Percentiles rank a stretch among this genome's conserved stretches.
Evolutionary conservation across 2,329 filamentous ascomycete genomes (phyloP).

Genomic region (Lecanosticta acicola): DNA sequence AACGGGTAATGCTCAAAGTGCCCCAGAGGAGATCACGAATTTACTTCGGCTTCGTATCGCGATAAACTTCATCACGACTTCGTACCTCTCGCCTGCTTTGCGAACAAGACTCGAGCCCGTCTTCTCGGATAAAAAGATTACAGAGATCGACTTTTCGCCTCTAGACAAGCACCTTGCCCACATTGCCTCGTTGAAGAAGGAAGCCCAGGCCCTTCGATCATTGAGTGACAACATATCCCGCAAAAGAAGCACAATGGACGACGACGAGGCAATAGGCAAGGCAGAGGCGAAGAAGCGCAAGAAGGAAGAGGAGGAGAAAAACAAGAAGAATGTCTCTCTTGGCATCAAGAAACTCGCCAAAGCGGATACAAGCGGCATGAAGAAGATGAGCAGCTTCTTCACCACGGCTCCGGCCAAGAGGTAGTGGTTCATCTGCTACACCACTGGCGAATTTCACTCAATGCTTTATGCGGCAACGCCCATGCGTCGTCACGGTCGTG

Average conservation of each 20-base stretch:
- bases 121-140: constrained; percentile 33
- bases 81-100: constrained; percentile 52
- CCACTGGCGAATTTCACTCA: no score
- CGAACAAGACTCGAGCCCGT: constrained; percentile 39
- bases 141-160: constrained; percentile 58
- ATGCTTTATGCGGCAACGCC: no score
- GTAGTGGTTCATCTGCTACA: no score
- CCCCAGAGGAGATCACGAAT: constrained; percentile 40
- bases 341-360: constrained; percentile 79
- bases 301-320: constrained; percentile 83
- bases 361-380: constrained; percentile 88
- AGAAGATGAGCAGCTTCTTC: constrained; percentile 94
- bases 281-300: constrained; percentile 75
- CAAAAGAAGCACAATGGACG: constrained; percentile 53
- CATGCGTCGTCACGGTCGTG: no score
- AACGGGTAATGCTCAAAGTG: constrained; percentile 2
- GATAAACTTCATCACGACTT: constrained; percentile 58
- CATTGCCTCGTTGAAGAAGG: constrained; percentile 61
- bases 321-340: constrained; percentile 71
- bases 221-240: constrained; percentile 61
- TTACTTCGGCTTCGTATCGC: constrained; percentile 62
- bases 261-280: constrained; percentile 59
- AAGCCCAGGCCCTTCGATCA: constrained; percentile 64
- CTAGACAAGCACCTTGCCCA: constrained; percentile 65
- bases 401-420: constrained; percentile 49